These are phyloP conservation scores for Leishmania guyanensis DNA, from an alignment of 208 protist species.

Conservation along the genomic window DNA sequence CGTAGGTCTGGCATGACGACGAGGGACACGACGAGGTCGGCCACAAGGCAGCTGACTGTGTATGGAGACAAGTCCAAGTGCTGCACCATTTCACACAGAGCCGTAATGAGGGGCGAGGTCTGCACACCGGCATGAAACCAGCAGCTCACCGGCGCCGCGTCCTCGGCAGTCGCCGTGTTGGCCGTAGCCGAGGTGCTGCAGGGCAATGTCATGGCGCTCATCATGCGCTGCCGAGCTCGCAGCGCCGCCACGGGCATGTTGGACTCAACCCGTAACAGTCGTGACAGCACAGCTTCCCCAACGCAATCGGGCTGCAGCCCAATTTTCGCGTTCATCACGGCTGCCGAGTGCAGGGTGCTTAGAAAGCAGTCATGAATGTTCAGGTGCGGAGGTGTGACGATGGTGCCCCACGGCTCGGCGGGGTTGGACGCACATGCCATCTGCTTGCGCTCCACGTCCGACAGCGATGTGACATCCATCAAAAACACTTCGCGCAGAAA, in stretches of 20 bases:
- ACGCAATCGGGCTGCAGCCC: slow-evolving; percentile 35
- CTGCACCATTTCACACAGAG: slow-evolving; percentile 51
- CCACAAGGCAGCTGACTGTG: slow-evolving; percentile 46
- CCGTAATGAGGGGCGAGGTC: slow-evolving; percentile 32
- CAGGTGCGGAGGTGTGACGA: slow-evolving; percentile 32
- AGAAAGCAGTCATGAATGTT: slow-evolving; percentile 56
- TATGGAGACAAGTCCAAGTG: slow-evolving; percentile 43
- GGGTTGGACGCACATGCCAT: neutral
- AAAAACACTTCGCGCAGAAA: slow-evolving; percentile 54
- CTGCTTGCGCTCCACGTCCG: slow-evolving; percentile 21
- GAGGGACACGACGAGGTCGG: slow-evolving; percentile 47
- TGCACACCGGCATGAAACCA: slow-evolving; percentile 62
- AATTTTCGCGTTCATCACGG: neutral
- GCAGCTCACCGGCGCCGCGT: slow-evolving; percentile 19
- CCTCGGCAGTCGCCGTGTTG: neutral
- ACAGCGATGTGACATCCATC: slow-evolving; percentile 25
- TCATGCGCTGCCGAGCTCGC: slow-evolving; percentile 27
- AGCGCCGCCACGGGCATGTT: slow-evolving; percentile 40
- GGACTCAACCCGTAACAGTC: slow-evolving; percentile 59
- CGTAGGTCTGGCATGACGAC: slow-evolving; percentile 67
- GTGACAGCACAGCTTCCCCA: slow-evolving; percentile 52
- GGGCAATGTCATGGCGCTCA: slow-evolving; percentile 14
- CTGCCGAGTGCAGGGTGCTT: slow-evolving; percentile 31
- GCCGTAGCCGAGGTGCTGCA: neutral
- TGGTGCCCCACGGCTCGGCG: slow-evolving; percentile 21